Base-by-base conservation (phyloP, 1,284 basidiomycete species). In the Puccinia hordei region DNA sequence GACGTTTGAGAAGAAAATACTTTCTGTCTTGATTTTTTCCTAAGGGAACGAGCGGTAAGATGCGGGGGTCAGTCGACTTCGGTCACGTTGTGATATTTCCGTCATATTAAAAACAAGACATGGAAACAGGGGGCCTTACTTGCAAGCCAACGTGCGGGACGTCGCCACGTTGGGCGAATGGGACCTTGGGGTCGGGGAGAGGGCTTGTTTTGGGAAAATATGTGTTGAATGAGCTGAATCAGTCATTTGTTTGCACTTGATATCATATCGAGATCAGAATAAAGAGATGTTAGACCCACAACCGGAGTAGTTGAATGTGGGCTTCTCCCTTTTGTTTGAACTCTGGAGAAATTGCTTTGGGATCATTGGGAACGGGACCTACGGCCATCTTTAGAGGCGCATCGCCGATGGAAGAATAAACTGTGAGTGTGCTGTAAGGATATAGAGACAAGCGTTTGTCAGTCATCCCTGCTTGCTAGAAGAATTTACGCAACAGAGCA, bases 261-360 rank as follows among this genome's bases (percentile, higher is more conserved):
- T n/a, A n/a, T n/a, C n/a, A n/a, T n/a, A n/a, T n/a, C n/a, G n/a
- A n/a, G n/a, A n/a, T n/a, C n/a, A n/a, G n/a, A n/a, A n/a, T n/a
- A n/a, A n/a, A n/a, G n/a, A n/a, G n/a, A 38, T 44, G 24, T 24
- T 10, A 17, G 30, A 24, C 73, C 1, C 27, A 75, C 73, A 75
- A 65, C 51, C 51, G 65, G 44, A 75, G 49, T 1, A 75, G 8
- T 35, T 75, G 57, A 44, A 75, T 49, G 44, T 75, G 73, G n/a
- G n/a, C 65, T 63, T 75, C 73, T 35, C 57, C 55, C 49, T 75
- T 63, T 24, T 27, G 22, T 10, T 46, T 49, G 46, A 51, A 17
- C 5, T 74, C 53, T 22, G 38, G 22, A 12, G 57, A 17, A 35
- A 41, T 33, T 6, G 57, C 72, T 63, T 75, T 75, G 9, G 59